Conservation (phyloP, 331 rosid species). For the Saraca asoca region DNA sequence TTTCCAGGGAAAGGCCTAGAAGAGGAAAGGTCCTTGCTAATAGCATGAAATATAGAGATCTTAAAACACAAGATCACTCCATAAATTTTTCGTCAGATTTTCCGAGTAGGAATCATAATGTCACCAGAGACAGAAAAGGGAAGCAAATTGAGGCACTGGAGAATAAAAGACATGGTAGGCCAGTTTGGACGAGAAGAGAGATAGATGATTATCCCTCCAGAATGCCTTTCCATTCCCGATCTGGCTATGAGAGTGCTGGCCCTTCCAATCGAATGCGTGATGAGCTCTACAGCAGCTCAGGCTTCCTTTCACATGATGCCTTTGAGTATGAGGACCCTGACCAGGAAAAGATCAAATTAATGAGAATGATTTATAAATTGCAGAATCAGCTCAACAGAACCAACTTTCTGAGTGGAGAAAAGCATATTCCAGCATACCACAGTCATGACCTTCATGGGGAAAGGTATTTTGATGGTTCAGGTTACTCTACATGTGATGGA, state of each 20-base stretch:
- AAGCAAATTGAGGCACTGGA: conserved; percentile 44
- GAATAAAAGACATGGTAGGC: conserved; percentile 42
- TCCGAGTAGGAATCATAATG: conserved; percentile 42
- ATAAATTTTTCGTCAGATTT: conserved; percentile 39
- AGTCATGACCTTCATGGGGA: conserved; percentile 42
- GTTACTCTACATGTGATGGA: conserved; percentile 43
- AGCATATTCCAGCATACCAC: conserved; percentile 40
- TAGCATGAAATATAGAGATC: conserved; percentile 38
- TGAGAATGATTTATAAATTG: conserved; percentile 62
- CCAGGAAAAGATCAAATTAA: conserved; percentile 58
- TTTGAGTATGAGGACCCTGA: conserved; percentile 47
- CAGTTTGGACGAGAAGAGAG: conserved; percentile 42
- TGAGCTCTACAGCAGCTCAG: conserved; percentile 45
- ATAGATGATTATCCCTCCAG: conserved; percentile 51
- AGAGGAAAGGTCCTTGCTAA: conserved; percentile 45
- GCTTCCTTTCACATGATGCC: conserved; percentile 46
- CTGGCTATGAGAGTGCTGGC: conserved; percentile 46
- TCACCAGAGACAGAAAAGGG: conserved; percentile 39
- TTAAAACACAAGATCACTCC: conserved; percentile 35
- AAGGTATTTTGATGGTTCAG: conserved; percentile 43
- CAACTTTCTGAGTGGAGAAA: conserved; percentile 36
- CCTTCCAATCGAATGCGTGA: conserved; percentile 44
- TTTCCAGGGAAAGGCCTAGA: conserved; percentile 47
- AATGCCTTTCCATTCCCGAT: conserved; percentile 37
- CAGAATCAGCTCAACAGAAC: conserved; percentile 61